Base-by-base conservation (phyloP, 257 asterid species). In the Solanum ossicruentum region DNA sequence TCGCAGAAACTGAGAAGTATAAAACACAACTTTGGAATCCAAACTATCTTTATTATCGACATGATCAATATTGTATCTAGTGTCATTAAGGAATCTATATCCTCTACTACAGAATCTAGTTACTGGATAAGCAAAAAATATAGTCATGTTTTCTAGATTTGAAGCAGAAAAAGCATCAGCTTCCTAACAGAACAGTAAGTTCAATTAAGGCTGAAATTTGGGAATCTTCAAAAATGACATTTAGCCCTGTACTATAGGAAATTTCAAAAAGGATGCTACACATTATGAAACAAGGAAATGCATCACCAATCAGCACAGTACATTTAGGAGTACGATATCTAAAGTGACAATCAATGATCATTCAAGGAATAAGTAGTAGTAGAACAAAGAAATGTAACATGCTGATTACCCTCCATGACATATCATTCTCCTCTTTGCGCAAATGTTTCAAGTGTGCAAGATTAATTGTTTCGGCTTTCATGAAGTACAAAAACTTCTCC, bases 401-500 rank as follows among this genome's bases (percentile, higher is more conserved):
- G 45, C 17, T 3, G 49, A 49, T 78, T 89, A 89, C 90, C 90
- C 85, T 47, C 86, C 23, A 49, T 56, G 51, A 32, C 75, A 84
- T 41, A 60, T 81, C 75, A 21, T 84, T 49, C 61, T 85, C 91
- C 86, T 89, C 91, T 86, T 82, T 81, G 21, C 47, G 84, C 90
- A 91, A 85, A 82, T 85, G 88, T 49, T 85, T 80, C 49, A 11
- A 23, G 80, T 91, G 85, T 65, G 92, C 92, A 18, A 67, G 82
- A 82, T 90, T 75, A 43, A 92, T 84, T 84, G 84, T 85, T 67
- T 82, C 84, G 7, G 95, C 95, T 84, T 83, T 80, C 75, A 82
- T 67, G 52, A 86, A 86, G 87, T 88, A 93, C 28, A 92, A 92
- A n/a, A 16, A n/a, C 85, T 83, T 89, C 88, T 86, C 91, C 91